A percentile compares a stretch with the other conserved stretches of the same genome.
phyloP scores from a whole-genome alignment of 805 yeast genomes.

The Pichia manshurica region DNA sequence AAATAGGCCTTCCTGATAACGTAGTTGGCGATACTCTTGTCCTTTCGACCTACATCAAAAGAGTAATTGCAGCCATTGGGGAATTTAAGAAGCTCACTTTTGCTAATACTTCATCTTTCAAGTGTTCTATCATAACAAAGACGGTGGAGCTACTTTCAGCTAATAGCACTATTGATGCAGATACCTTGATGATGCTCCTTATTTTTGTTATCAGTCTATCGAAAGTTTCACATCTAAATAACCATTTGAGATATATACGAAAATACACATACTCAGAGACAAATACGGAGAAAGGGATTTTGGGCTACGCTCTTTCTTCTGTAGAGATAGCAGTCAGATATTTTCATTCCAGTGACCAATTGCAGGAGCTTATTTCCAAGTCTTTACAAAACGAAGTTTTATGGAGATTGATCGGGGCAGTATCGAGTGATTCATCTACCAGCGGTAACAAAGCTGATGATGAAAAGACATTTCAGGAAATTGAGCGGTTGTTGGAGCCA shows the following conservation, averaged over 20 bases:
- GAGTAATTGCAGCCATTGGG: constrained; percentile 45
- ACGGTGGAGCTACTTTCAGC: constrained; percentile 49
- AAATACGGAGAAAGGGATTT: constrained; percentile 49
- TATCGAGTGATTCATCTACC: constrained; percentile 21
- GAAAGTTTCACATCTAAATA: constrained; percentile 49
- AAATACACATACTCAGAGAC: constrained; percentile 41
- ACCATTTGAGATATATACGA: constrained; percentile 61
- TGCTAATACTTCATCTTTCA: constrained; percentile 42
- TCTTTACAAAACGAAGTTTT: constrained; percentile 47
- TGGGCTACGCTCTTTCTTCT: constrained; percentile 77
- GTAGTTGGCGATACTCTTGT: constrained; percentile 5
- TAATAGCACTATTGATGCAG: constrained; percentile 60
- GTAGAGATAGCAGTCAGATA: constrained; percentile 76
- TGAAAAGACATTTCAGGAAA: constrained; percentile 14
- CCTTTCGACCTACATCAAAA: constrained; percentile 33
- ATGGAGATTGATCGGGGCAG: constrained; percentile 44
- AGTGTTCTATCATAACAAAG: constrained; percentile 42
- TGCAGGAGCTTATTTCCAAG: constrained; percentile 25
- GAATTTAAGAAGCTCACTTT: constrained; percentile 44
- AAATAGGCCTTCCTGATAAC: constrained; percentile 40
- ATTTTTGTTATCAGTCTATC: constrained; percentile 66
- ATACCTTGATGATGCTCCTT: constrained; percentile 65
- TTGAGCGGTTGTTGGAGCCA: constrained; percentile 15
- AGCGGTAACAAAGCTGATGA: constrained; percentile 19
- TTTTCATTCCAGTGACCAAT: constrained; percentile 36